phyloP scores from a whole-genome alignment of 2,329 filamentous ascomycete species.

The Onygenales sp. region DNA sequence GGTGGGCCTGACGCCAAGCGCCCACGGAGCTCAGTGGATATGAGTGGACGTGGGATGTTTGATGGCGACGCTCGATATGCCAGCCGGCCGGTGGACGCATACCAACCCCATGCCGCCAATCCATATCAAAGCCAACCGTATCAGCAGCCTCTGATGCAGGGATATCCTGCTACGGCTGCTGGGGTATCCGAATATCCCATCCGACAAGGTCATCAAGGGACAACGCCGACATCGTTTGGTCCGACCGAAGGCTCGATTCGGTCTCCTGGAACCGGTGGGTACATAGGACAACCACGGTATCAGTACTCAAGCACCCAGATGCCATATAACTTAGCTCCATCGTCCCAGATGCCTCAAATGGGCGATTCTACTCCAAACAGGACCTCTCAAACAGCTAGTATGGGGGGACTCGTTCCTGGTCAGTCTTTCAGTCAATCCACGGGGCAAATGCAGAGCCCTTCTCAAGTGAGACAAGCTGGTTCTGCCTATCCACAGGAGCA shows the following conservation, averaged over 20 bases:
- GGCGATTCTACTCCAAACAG: slow-evolving; percentile 1
- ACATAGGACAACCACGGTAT: slow-evolving; percentile 19
- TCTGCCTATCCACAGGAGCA: slow-evolving; percentile 2
- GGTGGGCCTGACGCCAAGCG: slow-evolving; percentile 28
- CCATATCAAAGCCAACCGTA: slow-evolving; percentile 22
- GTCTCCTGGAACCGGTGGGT: slow-evolving; percentile 14
- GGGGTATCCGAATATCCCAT: slow-evolving; percentile 1
- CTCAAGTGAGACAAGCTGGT: slow-evolving; percentile 3
- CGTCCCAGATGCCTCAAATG: not conserved
- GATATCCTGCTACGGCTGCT: slow-evolving; percentile 23
- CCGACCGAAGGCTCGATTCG: slow-evolving; percentile 22
- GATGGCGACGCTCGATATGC: slow-evolving; percentile 27
- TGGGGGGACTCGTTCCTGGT: slow-evolving; percentile 2
- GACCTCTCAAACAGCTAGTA: not conserved
- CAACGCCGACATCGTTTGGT: not conserved
- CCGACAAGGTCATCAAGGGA: not conserved
- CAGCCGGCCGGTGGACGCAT: slow-evolving; percentile 25
- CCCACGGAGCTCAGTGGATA: slow-evolving; percentile 30
- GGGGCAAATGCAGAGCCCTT: slow-evolving; percentile 2
- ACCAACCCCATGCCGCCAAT: slow-evolving; percentile 26
- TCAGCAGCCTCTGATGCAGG: slow-evolving; percentile 24
- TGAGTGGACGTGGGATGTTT: slow-evolving; percentile 25
- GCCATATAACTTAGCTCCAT: slow-evolving; percentile 1
- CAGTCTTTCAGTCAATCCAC: slow-evolving; percentile 3
- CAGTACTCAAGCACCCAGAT: not conserved